Base-by-base conservation (phyloP, 345 rosid species). In the Salix brachista region DNA sequence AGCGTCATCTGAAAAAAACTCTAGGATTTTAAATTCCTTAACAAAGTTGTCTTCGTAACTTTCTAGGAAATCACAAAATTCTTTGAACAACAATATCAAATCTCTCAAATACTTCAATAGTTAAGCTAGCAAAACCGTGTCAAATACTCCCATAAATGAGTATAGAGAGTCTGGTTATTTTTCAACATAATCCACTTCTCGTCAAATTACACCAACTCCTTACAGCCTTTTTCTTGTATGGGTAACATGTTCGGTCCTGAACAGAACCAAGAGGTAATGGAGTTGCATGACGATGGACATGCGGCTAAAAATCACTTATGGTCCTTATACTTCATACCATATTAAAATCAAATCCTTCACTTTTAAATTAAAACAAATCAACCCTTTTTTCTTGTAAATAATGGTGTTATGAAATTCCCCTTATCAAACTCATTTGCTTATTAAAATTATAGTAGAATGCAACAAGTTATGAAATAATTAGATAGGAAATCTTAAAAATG, bases 1-100 rank as follows among this genome's bases (percentile, higher is more conserved):
- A 78, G 81, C 78, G 69, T 76, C 82, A 82, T 50, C 81, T 0
- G 75, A 80, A 81, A 9, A n/a, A 23, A 30, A 30, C 52, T 70
- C 70, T 11, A 19, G 60, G 34, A 42, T 23, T 80, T 83, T 71
- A 80, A 70, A 10, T 17, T 62, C 21, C 26, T 61, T 25, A 48
- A 16, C 18, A 30, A 0, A 28, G 5, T 58, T 21, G 0, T 17
- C 25, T 6, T 72, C 32, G 0, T 12, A 72, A 52, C 61, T 56
- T 56, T n/a, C 26, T 9, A 56, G 23, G 62, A 9, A 21, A 23
- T 4, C 8, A 68, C 8, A 2, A 46, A 64, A 44, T 23, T 56
- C 62, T 23, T 23, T 32, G 16, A 70, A 67, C 4, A 70, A 70
- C 13, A 10, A 28, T 75, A 37, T 25, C 36, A 23, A 26, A 10